phyloP scores from a whole-genome alignment of 2,329 filamentous ascomycete genomes.

The Sarocladium oryzae region DNA sequence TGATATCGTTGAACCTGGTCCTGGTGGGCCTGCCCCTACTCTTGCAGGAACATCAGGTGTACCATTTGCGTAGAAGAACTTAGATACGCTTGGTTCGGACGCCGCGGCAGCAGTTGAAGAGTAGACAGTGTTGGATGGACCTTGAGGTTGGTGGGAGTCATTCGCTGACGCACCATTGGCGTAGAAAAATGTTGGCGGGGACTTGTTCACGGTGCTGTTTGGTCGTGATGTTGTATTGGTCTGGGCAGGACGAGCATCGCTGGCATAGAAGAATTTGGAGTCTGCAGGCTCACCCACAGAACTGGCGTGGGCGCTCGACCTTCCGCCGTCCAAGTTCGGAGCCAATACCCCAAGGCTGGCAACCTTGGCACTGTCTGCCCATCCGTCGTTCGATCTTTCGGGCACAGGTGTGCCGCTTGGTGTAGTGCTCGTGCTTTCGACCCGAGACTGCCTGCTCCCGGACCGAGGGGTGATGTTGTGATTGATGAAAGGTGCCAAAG shows the following conservation, averaged over 20 bases:
- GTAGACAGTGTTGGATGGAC: neutral
- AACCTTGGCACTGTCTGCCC: constrained; percentile 29
- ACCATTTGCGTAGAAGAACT: constrained; percentile 73
- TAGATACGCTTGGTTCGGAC: constrained; percentile 41
- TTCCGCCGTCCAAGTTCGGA: constrained; percentile 23
- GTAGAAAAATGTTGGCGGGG: constrained; percentile 45
- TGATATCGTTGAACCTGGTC: constrained; percentile 40
- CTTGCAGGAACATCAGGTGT: constrained; percentile 40
- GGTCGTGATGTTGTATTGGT: constrained; percentile 7
- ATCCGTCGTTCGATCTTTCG: constrained; percentile 34
- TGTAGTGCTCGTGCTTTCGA: constrained; percentile 62
- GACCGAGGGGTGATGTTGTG: constrained; percentile 75
- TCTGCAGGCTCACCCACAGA: constrained; percentile 21
- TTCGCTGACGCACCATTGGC: constrained; percentile 41
- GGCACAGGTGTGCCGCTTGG: constrained; percentile 53
- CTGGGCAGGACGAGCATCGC: constrained; percentile 51
- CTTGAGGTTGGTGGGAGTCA: constrained; percentile 28
- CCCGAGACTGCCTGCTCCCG: constrained; percentile 61
- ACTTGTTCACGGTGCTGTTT: neutral
- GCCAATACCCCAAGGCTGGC: constrained; percentile 26
- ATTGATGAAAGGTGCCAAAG: constrained; percentile 47
- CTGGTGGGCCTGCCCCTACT: constrained; percentile 17
- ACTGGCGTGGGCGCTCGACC: constrained; percentile 18
- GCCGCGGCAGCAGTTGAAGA: constrained; percentile 14
- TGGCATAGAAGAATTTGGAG: constrained; percentile 86